A percentile compares a stretch with the other conserved stretches of the same genome.
These are phyloP conservation scores for Hydnum rufescens DNA, from an alignment of 768 basidiomycete species.

Conservation along the genomic window DNA sequence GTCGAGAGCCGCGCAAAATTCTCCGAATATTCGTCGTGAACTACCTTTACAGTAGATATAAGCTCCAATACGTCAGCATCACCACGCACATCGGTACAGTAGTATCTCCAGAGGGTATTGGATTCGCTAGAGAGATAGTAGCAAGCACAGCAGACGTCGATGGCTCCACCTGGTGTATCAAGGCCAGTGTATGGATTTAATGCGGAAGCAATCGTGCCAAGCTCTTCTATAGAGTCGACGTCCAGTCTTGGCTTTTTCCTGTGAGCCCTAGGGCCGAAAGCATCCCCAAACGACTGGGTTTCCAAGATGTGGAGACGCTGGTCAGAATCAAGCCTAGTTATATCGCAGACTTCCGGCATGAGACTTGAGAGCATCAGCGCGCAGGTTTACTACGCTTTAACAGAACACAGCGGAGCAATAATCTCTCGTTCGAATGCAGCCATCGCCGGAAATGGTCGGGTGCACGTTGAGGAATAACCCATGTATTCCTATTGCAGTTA, in stretches of 20 bases:
- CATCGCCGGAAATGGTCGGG: conserved; percentile 91
- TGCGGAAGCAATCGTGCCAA: conserved; percentile 28
- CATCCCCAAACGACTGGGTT: conserved; percentile 84
- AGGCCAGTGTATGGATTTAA: neutral
- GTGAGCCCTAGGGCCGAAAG: conserved; percentile 91
- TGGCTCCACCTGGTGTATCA: conserved; percentile 22
- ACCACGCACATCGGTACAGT: neutral
- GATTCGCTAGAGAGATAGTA: conserved; percentile 22
- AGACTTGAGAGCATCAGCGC: conserved; percentile 77
- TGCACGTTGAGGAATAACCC: conserved; percentile 91
- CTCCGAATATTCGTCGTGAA: conserved; percentile 87
- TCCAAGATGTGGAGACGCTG: conserved; percentile 87
- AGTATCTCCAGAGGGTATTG: conserved; percentile 20
- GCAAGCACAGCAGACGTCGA: conserved; percentile 18
- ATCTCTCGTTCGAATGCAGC: conserved; percentile 69
- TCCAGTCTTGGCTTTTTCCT: conserved; percentile 76
- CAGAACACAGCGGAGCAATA: conserved; percentile 93
- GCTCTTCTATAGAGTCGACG: conserved; percentile 82
- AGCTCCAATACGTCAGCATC: conserved; percentile 33
- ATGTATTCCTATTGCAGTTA: conserved; percentile 59
- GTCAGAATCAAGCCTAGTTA: neutral
- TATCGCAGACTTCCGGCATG: conserved; percentile 36
- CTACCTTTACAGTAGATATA: conserved; percentile 91
- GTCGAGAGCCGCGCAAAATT: conserved; percentile 97
- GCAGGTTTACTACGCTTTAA: conserved; percentile 79